A percentile compares a stretch with the other conserved stretches of the same genome.
phyloP scores from a whole-genome alignment of 2,329 filamentous ascomycete species.

The Claviceps sorghi region DNA sequence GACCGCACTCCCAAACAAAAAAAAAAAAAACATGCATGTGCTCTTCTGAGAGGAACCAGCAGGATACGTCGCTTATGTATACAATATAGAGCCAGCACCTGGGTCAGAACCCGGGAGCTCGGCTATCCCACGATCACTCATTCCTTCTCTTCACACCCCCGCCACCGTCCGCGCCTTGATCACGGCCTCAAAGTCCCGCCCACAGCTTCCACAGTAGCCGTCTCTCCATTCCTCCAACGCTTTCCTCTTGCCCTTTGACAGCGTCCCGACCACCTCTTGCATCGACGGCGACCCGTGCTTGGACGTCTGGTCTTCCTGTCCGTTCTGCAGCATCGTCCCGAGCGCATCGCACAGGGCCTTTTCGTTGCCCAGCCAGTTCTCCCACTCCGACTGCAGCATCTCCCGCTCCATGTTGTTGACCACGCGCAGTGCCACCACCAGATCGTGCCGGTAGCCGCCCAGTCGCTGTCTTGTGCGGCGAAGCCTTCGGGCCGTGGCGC shows the following conservation, averaged over 20 bases:
- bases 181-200: conserved; percentile 24
- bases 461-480: conserved; percentile 70
- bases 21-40: no score
- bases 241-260: conserved; percentile 18
- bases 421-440: conserved; percentile 78
- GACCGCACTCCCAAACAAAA: no score
- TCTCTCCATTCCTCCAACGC: conserved; percentile 34
- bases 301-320: conserved; percentile 9
- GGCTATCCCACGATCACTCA: no score
- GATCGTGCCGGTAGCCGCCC: conserved; percentile 72
- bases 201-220: conserved; percentile 43
- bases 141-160: conserved; percentile 3
- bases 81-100: no score
- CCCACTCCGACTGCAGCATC: conserved; percentile 77
- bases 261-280: conserved; percentile 19
- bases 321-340: conserved; percentile 26
- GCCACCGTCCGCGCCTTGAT: conserved; percentile 18
- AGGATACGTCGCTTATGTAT: no score
- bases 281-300: conserved; percentile 10
- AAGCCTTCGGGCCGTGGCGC: conserved; percentile 47
- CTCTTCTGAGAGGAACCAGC: no score
- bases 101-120: no score
- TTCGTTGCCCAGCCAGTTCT: conserved; percentile 79
- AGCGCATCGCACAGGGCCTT: conserved; percentile 57
- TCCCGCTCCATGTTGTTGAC: conserved; percentile 83